Percentiles rank a stretch among this genome's conserved stretches.
Evolutionary conservation across 495 filamentous ascomycete species (phyloP).

Genomic region (Penicillium samsonianum): DNA sequence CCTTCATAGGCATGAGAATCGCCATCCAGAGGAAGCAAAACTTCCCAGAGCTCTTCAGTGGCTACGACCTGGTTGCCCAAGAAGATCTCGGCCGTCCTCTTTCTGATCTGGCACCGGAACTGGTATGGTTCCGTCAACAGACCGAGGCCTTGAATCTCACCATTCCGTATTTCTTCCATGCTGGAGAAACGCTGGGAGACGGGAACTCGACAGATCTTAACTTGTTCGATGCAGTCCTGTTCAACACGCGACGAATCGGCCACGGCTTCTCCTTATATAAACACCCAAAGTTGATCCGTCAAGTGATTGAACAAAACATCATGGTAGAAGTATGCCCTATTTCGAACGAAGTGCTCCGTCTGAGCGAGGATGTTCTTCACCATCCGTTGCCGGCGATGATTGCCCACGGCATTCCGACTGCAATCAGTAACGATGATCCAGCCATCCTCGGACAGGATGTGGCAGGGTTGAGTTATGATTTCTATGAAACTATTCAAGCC

Average conservation of each 20-base stretch:
- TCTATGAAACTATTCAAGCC: conserved; percentile 23
- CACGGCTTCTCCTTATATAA: conserved; percentile 29
- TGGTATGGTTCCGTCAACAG: conserved; percentile 26
- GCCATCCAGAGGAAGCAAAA: neutral
- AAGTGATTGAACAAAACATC: conserved; percentile 18
- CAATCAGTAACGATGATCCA: conserved; percentile 28
- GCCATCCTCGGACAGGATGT: conserved; percentile 24
- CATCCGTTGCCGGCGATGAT: conserved; percentile 28
- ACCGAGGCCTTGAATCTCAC: conserved; percentile 14
- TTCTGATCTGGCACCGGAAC: conserved; percentile 18
- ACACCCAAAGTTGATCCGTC: conserved; percentile 22
- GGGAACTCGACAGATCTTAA: conserved; percentile 27
- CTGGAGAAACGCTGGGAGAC: conserved; percentile 27
- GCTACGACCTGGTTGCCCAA: conserved; percentile 25
- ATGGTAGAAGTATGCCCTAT: conserved; percentile 29
- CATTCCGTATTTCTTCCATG: conserved; percentile 29
- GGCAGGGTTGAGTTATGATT: conserved; percentile 24
- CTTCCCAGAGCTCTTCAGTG: conserved; percentile 20
- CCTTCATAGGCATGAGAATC: neutral
- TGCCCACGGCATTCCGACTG: conserved; percentile 22
- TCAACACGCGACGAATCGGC: conserved; percentile 26
- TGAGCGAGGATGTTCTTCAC: conserved; percentile 11
- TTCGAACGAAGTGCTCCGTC: conserved; percentile 27
- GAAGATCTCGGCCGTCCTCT: conserved; percentile 27
- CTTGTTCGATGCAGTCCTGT: conserved; percentile 23